These are phyloP conservation scores for Curvularia eragrostidis DNA, from an alignment of 2,329 filamentous ascomycete species.

Conservation along the genomic window DNA sequence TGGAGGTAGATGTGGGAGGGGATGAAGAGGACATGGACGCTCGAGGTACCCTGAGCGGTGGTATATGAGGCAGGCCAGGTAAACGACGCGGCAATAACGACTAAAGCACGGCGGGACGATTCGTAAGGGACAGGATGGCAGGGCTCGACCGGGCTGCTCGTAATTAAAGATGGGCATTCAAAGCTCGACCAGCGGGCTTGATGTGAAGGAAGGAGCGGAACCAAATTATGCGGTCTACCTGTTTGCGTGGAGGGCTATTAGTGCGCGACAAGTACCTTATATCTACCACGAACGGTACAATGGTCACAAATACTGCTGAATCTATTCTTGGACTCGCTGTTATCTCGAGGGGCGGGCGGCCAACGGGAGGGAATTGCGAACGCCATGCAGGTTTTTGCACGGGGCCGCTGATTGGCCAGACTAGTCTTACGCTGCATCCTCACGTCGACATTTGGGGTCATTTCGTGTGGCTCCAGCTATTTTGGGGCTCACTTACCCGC, in stretches of 20 bases:
- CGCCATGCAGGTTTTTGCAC: conserved; percentile 32
- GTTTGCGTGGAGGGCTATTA: conserved; percentile 34
- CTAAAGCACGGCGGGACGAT: conserved; percentile 51
- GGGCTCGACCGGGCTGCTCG: conserved; percentile 51
- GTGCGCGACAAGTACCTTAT: conserved; percentile 56
- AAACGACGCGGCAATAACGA: conserved; percentile 52
- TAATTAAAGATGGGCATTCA: conserved; percentile 57
- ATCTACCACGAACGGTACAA: conserved; percentile 51
- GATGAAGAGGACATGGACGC: conserved; percentile 59
- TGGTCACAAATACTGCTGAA: conserved; percentile 50
- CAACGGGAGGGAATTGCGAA: conserved; percentile 40
- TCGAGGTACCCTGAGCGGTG: conserved; percentile 51
- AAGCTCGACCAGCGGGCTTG: conserved; percentile 59
- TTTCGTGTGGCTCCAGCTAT: conserved; percentile 44
- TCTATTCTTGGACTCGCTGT: conserved; percentile 57
- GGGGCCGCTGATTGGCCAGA: conserved; percentile 40
- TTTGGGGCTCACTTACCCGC: conserved; percentile 51
- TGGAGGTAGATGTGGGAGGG: conserved; percentile 50
- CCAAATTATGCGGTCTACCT: conserved; percentile 58
- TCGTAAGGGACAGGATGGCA: conserved; percentile 53
- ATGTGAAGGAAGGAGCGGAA: conserved; percentile 48
- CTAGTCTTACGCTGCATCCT: conserved; percentile 34
- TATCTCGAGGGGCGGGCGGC: conserved; percentile 37
- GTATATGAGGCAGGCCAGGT: conserved; percentile 48
- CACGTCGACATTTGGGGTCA: conserved; percentile 46